These are phyloP conservation scores for Backusella australiensis DNA, from an alignment of 192 early-diverging fungal species.

Conservation along the genomic window DNA sequence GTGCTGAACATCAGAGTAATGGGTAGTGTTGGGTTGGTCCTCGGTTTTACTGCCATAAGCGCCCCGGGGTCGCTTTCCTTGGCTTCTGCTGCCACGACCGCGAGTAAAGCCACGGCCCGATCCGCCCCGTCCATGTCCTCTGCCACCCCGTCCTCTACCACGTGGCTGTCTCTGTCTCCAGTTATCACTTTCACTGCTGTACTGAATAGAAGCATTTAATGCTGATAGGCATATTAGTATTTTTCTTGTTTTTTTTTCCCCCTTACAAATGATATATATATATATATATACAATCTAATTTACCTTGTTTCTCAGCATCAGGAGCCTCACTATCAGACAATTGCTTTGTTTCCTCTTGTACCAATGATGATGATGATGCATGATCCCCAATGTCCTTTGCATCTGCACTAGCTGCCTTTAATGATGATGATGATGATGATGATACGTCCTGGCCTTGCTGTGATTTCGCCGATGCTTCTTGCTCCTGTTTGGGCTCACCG, in stretches of 20 bases:
- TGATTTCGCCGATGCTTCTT: not conserved
- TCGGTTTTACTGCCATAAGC: not conserved
- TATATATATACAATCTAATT: not conserved
- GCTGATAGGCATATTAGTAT: not conserved
- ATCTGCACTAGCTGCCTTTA: not conserved
- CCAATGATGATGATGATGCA: no score
- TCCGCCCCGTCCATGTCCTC: not conserved
- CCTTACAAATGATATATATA: not conserved
- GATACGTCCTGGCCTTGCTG: not conserved
- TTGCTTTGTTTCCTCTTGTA: not conserved
- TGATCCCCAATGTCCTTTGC: no score
- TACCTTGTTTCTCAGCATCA: not conserved
- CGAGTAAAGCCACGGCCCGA: not conserved
- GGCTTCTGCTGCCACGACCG: not conserved
- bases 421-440: not conserved
- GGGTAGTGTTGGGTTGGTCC: not conserved
- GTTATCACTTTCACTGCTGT: not conserved
- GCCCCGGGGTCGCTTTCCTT: not conserved
- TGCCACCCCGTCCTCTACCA: constrained; percentile 1
- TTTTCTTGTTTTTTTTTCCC: no score
- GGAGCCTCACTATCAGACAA: not conserved
- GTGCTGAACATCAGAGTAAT: not conserved
- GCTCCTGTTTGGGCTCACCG: not conserved
- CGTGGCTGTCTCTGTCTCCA: not conserved
- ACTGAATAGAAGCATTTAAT: not conserved